A percentile compares a stretch with the other conserved stretches of the same genome.
Conservation (phyloP, 2,329 filamentous ascomycete genomes). For the Aciculosporium take region DNA sequence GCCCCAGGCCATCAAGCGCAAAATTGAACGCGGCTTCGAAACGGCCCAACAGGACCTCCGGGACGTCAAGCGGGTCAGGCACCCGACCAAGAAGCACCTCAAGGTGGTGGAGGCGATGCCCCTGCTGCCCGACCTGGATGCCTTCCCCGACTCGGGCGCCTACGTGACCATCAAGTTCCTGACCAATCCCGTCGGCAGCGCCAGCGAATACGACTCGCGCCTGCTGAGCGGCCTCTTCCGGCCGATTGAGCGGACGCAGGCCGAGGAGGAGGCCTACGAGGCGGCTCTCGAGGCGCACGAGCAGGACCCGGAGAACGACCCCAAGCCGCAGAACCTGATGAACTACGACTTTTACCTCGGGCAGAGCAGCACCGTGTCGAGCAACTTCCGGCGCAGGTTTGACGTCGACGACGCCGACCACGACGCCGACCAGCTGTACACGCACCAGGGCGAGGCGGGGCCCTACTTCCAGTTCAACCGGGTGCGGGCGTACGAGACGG, state of each 20-base stretch:
- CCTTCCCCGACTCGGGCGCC: constrained; percentile 55
- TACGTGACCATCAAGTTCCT: constrained; percentile 58
- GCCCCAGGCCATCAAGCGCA: constrained; percentile 52
- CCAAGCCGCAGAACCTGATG: constrained; percentile 42
- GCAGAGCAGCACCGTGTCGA: constrained; percentile 30
- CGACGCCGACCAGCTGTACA: constrained; percentile 41
- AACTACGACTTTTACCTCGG: constrained; percentile 56
- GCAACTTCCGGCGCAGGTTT: constrained; percentile 46
- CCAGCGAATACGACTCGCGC: constrained; percentile 41
- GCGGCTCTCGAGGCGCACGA: constrained; percentile 38
- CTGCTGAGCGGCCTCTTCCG: constrained; percentile 47
- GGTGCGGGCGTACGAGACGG: constrained; percentile 50
- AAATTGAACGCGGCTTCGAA: constrained; percentile 49
- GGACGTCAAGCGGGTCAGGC: constrained; percentile 38
- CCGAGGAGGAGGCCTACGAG: constrained; percentile 38
- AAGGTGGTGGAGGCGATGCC: constrained; percentile 46
- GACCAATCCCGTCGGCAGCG: constrained; percentile 44
- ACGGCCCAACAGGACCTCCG: constrained; percentile 38
- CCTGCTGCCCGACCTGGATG: constrained; percentile 49
- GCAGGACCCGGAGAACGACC: constrained; percentile 39
- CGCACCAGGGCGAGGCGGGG: constrained; percentile 30
- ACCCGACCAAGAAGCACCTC: constrained; percentile 44
- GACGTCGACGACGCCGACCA: constrained; percentile 41
- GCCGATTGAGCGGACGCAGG: constrained; percentile 41
- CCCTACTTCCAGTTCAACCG: constrained; percentile 47